Evolutionary conservation across 83 land plant species (phyloP).

Genomic region (Picea engelmannii): DNA sequence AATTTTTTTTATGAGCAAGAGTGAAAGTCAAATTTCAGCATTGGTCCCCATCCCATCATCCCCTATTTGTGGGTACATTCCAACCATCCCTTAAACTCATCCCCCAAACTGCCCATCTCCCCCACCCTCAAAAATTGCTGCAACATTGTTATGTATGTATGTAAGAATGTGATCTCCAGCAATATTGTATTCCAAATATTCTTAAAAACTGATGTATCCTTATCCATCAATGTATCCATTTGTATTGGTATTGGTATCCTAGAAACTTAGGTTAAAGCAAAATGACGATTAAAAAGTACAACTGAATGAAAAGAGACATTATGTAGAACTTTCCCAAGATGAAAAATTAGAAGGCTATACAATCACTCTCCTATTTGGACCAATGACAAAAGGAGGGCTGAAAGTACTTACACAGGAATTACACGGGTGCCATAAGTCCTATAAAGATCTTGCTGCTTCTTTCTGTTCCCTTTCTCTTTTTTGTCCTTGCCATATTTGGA

Average conservation of each 20-base stretch:
- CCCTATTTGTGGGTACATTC: too few relatives aligned
- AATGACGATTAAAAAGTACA: not conserved
- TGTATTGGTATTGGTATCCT: too few relatives aligned
- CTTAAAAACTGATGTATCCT: too few relatives aligned
- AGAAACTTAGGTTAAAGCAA: not conserved
- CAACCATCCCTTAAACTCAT: too few relatives aligned
- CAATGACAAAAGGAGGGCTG: not conserved
- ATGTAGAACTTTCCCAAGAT: not conserved
- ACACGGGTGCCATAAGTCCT: constrained; percentile 97
- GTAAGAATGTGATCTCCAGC: not conserved
- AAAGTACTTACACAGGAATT: constrained; percentile 84
- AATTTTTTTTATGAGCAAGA: too few relatives aligned
- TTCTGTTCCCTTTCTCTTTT: constrained; percentile 28
- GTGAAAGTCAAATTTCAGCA: too few relatives aligned
- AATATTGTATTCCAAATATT: not conserved
- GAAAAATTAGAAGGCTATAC: not conserved
- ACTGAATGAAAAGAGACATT: not conserved
- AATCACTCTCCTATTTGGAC: not conserved
- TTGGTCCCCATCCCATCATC: too few relatives aligned
- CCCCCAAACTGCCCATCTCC: too few relatives aligned
- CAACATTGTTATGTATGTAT: too few relatives aligned
- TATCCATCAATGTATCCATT: too few relatives aligned
- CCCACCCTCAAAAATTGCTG: too few relatives aligned
- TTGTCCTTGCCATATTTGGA: constrained; percentile 35
- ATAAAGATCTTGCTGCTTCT: constrained; percentile 54